Conservation (phyloP, 2,329 filamentous ascomycete genomes). For the Alternaria sp. region DNA sequence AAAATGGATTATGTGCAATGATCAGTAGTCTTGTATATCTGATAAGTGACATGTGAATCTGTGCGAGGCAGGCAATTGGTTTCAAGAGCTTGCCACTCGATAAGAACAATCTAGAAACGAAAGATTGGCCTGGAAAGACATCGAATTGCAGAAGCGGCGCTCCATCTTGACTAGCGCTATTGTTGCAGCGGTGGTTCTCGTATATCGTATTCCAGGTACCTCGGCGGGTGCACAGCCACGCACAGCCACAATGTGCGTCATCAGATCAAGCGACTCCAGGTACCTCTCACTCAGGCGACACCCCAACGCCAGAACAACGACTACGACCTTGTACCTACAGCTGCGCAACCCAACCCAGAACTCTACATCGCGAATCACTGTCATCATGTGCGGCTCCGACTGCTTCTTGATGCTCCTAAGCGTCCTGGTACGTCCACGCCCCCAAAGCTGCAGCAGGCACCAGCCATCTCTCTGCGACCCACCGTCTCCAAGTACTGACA, state of each 20-base stretch:
- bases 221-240: slow-evolving; percentile 7
- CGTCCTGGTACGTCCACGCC: slow-evolving; percentile 59
- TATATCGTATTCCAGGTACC: not conserved
- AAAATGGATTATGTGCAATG: not conserved
- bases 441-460: slow-evolving; percentile 16
- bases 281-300: slow-evolving; percentile 10
- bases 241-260: slow-evolving; percentile 17
- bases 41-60: not conserved
- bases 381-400: slow-evolving; percentile 64
- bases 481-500: slow-evolving; percentile 3
- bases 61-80: not conserved
- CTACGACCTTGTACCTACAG: slow-evolving; percentile 1
- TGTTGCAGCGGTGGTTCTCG: not conserved
- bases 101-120: not conserved
- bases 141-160: not conserved
- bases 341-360: not conserved
- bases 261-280: slow-evolving; percentile 6
- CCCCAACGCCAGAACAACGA: slow-evolving; percentile 6
- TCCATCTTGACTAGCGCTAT: not conserved
- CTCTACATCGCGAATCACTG: not conserved
- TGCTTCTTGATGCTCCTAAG: slow-evolving; percentile 66
- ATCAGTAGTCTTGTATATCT: not conserved
- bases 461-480: not conserved
- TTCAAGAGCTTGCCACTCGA: not conserved
- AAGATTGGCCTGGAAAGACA: not conserved